A percentile compares a stretch with the other conserved stretches of the same genome.
phyloP scores from a whole-genome alignment of 345 rosid genomes.

The Populus tremula region DNA sequence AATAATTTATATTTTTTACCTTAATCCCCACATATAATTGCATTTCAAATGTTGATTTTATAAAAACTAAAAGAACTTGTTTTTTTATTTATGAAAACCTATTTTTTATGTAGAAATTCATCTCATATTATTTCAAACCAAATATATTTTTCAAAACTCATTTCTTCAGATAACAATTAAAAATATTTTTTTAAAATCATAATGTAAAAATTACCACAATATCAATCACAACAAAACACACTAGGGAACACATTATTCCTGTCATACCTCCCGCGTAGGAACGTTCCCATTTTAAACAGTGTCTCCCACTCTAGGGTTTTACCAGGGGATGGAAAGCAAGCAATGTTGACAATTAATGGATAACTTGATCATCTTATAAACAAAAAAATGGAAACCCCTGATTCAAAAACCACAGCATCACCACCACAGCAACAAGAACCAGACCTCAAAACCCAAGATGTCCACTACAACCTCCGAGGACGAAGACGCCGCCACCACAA shows the following conservation, averaged over 20 bases:
- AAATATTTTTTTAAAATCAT: too few species aligned
- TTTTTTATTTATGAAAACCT: too few species aligned
- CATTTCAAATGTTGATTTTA: too few species aligned
- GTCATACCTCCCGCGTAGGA: neutral
- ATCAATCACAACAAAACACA: too few species aligned
- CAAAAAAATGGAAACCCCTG: slow-evolving; percentile 15
- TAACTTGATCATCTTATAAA: neutral
- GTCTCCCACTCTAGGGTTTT: slow-evolving; percentile 31
- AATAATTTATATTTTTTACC: too few species aligned
- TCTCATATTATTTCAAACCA: too few species aligned
- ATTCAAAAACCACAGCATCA: slow-evolving; percentile 11
- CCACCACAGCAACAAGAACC: slow-evolving; percentile 49
- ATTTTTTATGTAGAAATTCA: too few species aligned
- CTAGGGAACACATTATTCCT: neutral
- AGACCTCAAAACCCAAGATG: slow-evolving; percentile 59
- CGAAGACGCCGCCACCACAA: slow-evolving; percentile 23
- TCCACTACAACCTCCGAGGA: slow-evolving; percentile 52
- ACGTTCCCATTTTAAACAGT: neutral
- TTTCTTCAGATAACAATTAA: too few species aligned
- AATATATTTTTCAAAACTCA: too few species aligned
- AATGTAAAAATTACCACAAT: too few species aligned
- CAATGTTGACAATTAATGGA: slow-evolving; percentile 12
- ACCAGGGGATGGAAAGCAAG: slow-evolving; percentile 9
- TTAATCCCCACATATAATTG: too few species aligned
- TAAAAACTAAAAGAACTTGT: too few species aligned